A percentile compares a stretch with the other conserved stretches of the same genome.
Evolutionary conservation across 2,329 filamentous ascomycete species (phyloP).

Genomic region (Trichoderma polysporum): DNA sequence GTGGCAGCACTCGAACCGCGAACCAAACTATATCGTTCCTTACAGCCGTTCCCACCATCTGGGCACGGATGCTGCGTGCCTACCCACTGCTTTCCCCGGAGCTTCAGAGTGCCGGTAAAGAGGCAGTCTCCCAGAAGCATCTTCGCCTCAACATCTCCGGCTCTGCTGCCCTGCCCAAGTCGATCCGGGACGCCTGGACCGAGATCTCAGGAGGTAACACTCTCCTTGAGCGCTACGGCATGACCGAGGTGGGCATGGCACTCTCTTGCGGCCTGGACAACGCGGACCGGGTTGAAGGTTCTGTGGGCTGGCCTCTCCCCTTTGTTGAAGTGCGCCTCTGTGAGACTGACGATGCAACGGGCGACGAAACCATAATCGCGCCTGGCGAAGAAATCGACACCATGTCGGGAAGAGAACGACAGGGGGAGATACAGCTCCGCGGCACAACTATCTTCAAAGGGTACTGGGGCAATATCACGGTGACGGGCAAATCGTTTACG

Average conservation of each 20-base stretch:
- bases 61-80: slow-evolving; percentile 81
- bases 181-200: slow-evolving; percentile 80
- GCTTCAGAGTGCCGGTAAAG: slow-evolving; percentile 66
- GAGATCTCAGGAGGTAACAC: slow-evolving; percentile 83
- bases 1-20: slow-evolving; percentile 23
- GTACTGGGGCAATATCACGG: slow-evolving; percentile 86
- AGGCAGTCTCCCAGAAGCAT: slow-evolving; percentile 69
- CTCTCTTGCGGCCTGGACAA: slow-evolving; percentile 82
- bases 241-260: slow-evolving; percentile 99
- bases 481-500: slow-evolving; percentile 74
- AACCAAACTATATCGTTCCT: slow-evolving; percentile 94
- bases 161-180: slow-evolving; percentile 88
- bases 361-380: no score
- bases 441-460: slow-evolving; percentile 89
- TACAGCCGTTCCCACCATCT: slow-evolving; percentile 93
- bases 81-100: slow-evolving; percentile 62
- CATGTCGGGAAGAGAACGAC: slow-evolving; percentile 61
- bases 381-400: slow-evolving; percentile 58
- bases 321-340: slow-evolving; percentile 82
- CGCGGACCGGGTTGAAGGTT: slow-evolving; percentile 79
- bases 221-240: slow-evolving; percentile 92
- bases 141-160: slow-evolving; percentile 91
- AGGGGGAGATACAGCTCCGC: slow-evolving; percentile 90
- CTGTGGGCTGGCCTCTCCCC: slow-evolving; percentile 91
- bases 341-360: slow-evolving; percentile 70